Conservation (phyloP, 257 asterid genomes). For the Galeopsis tetrahit region DNA sequence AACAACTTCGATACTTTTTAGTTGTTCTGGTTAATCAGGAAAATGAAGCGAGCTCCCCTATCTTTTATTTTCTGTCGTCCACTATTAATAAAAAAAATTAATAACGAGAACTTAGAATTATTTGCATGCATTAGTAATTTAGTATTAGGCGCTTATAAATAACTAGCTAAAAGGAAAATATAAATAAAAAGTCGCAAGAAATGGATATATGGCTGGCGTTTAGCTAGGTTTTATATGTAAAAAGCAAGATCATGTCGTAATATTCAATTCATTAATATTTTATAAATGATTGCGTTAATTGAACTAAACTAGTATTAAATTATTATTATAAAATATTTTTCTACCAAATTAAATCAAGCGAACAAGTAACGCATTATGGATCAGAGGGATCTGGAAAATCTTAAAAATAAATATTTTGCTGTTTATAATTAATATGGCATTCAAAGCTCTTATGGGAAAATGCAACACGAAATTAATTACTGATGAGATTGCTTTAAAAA, state of each 20-base stretch:
- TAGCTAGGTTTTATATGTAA: neutral
- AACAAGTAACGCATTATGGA: neutral
- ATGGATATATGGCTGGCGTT: too few species aligned
- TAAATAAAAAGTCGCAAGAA: neutral
- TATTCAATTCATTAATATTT: neutral
- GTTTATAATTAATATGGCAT: conserved; percentile 33
- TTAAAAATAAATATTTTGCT: neutral
- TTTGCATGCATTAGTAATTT: too few species aligned
- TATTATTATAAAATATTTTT: neutral
- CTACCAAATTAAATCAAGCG: neutral
- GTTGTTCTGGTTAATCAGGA: neutral
- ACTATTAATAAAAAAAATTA: too few species aligned
- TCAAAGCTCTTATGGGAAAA: conserved; percentile 43
- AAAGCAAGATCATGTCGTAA: neutral
- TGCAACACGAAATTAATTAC: conserved; percentile 39
- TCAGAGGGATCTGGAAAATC: neutral
- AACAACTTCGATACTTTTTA: too few species aligned
- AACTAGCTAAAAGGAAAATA: too few species aligned
- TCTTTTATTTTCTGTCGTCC: neutral
- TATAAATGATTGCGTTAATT: neutral
- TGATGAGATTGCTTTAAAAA: conserved; percentile 34
- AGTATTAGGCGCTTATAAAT: too few species aligned
- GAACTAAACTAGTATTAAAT: neutral
- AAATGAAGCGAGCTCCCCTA: neutral
- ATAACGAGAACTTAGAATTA: too few species aligned